Percentiles rank a stretch among this genome's conserved stretches.
Conservation (phyloP, 805 yeast genomes). For the Pichia pseudocactophila region DNA sequence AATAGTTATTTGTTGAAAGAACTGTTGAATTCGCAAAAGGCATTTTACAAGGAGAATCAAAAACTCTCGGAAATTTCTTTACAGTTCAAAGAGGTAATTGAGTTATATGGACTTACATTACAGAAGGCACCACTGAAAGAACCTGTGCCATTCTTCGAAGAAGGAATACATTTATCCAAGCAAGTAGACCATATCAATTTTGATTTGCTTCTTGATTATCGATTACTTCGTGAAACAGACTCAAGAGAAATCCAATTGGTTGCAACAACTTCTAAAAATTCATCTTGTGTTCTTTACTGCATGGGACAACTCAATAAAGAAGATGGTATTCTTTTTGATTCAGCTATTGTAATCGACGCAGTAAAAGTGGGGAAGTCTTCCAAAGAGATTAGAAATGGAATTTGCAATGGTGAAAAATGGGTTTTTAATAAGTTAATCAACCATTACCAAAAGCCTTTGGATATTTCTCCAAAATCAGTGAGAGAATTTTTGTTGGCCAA, state of each 20-base stretch:
- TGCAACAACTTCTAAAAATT: neutral
- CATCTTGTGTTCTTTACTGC: constrained; percentile 1
- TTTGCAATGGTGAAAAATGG: neutral
- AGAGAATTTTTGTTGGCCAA: too few relatives aligned
- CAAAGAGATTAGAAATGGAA: neutral
- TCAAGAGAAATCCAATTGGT: constrained; percentile 10
- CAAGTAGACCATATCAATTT: neutral
- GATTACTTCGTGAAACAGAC: neutral
- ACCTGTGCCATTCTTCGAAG: neutral
- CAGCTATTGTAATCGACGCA: neutral
- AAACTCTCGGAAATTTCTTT: neutral
- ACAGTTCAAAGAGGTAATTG: constrained; percentile 3
- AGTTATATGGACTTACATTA: constrained; percentile 7
- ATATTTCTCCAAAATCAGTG: neutral
- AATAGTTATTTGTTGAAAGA: constrained; percentile 3
- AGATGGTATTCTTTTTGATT: constrained; percentile 6
- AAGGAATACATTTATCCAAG: constrained; percentile 9
- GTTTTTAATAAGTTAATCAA: constrained; percentile 4
- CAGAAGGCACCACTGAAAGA: constrained; percentile 5
- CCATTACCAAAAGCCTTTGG: constrained; percentile 4
- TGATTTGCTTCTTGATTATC: constrained; percentile 10
- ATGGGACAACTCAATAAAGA: constrained; percentile 6
- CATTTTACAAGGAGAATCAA: neutral
- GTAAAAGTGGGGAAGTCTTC: neutral
- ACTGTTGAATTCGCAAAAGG: neutral